phyloP scores from a whole-genome alignment of 306 rosid genomes.

The Nissolia schottii region DNA sequence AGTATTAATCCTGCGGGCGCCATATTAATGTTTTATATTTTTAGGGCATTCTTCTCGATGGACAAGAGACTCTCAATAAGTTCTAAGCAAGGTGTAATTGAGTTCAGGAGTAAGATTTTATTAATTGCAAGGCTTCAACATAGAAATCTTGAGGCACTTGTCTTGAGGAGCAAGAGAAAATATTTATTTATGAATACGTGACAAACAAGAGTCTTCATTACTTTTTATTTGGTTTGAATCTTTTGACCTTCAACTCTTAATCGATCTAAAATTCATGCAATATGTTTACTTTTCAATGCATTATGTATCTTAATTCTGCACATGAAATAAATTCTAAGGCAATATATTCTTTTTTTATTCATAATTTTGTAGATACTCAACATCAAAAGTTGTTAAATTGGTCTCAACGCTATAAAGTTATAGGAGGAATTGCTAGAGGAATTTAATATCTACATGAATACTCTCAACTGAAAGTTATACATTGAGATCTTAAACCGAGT shows the following conservation, averaged over 20 bases:
- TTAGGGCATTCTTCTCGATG: neutral
- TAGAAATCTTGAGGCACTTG: neutral
- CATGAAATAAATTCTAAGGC: no score
- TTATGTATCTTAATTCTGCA: neutral
- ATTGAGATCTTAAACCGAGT: conserved; percentile 36
- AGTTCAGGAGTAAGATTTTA: neutral
- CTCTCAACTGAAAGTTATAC: conserved; percentile 29
- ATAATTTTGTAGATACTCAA: neutral
- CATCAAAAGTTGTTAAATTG: conserved; percentile 17
- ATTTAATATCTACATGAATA: conserved; percentile 41
- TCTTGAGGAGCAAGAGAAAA: neutral
- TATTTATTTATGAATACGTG: conserved; percentile 11
- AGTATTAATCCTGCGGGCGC: no score
- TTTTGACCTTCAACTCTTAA: neutral
- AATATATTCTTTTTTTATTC: neutral
- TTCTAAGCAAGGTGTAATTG: neutral
- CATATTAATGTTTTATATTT: no score
- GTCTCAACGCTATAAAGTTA: conserved; percentile 17
- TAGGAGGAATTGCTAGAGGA: conserved; percentile 12
- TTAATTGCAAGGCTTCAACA: conserved; percentile 8
- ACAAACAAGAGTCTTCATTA: neutral
- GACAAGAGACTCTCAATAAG: neutral
- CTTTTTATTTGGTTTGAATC: conserved; percentile 1
- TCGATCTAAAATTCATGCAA: neutral
- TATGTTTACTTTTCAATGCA: neutral